These are phyloP conservation scores for Agroathelia rolfsii DNA, from an alignment of 1,284 basidiomycete species.

Conservation along the genomic window DNA sequence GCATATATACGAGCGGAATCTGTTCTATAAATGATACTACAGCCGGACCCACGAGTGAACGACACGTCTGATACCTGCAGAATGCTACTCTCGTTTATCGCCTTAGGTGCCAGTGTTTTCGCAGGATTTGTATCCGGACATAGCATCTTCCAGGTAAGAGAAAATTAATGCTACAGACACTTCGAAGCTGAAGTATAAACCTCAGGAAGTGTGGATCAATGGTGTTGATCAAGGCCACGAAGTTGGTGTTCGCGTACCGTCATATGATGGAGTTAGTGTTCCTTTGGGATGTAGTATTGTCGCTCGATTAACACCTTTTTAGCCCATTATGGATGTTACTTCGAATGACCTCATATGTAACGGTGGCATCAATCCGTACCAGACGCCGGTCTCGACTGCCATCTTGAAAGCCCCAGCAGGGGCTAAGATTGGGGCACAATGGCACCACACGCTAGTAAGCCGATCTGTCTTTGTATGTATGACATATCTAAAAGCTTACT, in stretches of 20 bases:
- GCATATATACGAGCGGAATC: no score
- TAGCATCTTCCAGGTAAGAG: conserved; percentile 40
- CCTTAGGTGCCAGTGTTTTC: conserved; percentile 19
- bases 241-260: conserved; percentile 35
- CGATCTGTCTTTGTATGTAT: no score
- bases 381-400: conserved; percentile 37
- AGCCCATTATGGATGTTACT: conserved; percentile 45
- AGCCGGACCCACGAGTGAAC: no score
- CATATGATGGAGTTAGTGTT: conserved; percentile 38
- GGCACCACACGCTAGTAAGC: conserved; percentile 44
- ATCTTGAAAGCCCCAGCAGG: conserved; percentile 44
- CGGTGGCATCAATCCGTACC: conserved; percentile 50
- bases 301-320: conserved; percentile 1
- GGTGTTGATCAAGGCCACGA: conserved; percentile 38
- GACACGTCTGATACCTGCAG: no score
- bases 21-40: no score
- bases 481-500: no score
- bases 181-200: conserved; percentile 1
- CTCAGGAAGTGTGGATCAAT: conserved; percentile 35
- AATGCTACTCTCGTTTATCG: no score
- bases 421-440: conserved; percentile 39
- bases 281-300: neutral
- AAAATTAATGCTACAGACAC: conserved; percentile 13
- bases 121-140: conserved; percentile 27
- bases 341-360: conserved; percentile 53